A percentile compares a stretch with the other conserved stretches of the same genome.
These are phyloP conservation scores for Erysimum cheiri DNA, from an alignment of 441 rosid genomes.

Conservation along the genomic window DNA sequence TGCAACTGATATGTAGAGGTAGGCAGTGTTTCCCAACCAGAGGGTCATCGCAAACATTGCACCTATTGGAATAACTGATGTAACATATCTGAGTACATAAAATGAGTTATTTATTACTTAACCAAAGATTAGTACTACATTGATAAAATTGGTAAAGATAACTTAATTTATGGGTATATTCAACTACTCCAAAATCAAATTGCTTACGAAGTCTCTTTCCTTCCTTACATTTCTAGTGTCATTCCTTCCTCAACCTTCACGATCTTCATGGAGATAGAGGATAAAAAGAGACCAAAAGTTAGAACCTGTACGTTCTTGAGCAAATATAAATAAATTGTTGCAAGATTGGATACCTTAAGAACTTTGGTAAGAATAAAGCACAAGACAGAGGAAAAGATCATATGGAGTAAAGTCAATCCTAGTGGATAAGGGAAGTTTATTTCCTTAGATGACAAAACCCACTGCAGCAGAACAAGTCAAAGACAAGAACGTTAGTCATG, in stretches of 20 bases:
- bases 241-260: slow-evolving; percentile 93
- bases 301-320: background rate
- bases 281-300: slow-evolving; percentile 19
- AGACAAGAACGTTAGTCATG: slow-evolving; percentile 28
- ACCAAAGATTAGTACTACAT: background rate
- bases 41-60: slow-evolving; percentile 97
- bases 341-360: slow-evolving; percentile 64
- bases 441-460: slow-evolving; percentile 97
- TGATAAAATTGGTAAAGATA: background rate
- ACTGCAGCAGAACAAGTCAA: slow-evolving; percentile 58
- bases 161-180: slow-evolving; percentile 17
- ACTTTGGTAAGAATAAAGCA: slow-evolving; percentile 56
- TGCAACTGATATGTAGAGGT: slow-evolving; percentile 92
- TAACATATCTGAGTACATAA: slow-evolving; percentile 65
- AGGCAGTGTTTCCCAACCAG: slow-evolving; percentile 98
- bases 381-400: slow-evolving; percentile 87
- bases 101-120: slow-evolving; percentile 35
- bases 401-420: slow-evolving; percentile 94
- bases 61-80: slow-evolving; percentile 94
- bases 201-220: slow-evolving; percentile 36
- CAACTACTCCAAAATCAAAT: slow-evolving; percentile 36
- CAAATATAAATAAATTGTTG: slow-evolving; percentile 7
- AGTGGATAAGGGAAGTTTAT: slow-evolving; percentile 97
- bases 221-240: slow-evolving; percentile 88
- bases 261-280: slow-evolving; percentile 50